phyloP scores from a whole-genome alignment of 2,329 filamentous ascomycete genomes.

The Fusarium sp. region DNA sequence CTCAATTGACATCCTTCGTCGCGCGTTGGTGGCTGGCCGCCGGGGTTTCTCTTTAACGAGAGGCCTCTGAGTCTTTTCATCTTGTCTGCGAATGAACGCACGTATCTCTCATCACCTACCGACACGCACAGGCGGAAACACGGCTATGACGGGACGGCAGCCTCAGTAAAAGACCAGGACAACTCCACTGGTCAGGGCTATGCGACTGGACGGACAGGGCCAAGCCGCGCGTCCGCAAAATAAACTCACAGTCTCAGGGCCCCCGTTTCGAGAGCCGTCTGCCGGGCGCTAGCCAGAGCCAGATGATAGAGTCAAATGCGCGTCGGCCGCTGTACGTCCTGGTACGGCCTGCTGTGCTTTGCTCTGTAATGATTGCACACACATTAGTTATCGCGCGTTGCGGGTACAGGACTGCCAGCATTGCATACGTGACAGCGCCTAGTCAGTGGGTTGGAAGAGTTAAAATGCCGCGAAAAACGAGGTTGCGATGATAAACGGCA shows the following conservation, averaged over 20 bases:
- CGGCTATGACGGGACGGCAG: conserved; percentile 42
- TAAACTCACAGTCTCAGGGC: conserved; percentile 42
- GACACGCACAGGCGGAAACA: conserved; percentile 23
- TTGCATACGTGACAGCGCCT: conserved; percentile 14
- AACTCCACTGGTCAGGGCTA: conserved; percentile 35
- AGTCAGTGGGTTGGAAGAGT: not conserved
- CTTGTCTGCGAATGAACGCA: conserved; percentile 18
- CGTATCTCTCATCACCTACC: conserved; percentile 31
- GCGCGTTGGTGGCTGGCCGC: conserved; percentile 35
- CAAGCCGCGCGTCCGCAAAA: conserved; percentile 44
- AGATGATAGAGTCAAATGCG: conserved; percentile 5
- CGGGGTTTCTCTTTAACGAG: conserved; percentile 15
- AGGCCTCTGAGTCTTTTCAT: conserved; percentile 1
- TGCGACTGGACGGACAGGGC: conserved; percentile 34
- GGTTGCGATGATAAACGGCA: not conserved
- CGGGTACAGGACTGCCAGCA: conserved; percentile 18
- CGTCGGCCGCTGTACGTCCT: conserved; percentile 10
- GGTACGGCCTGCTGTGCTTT: conserved; percentile 15
- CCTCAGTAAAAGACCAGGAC: conserved; percentile 37
- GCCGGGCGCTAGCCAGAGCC: not conserved
- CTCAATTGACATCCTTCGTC: conserved; percentile 5
- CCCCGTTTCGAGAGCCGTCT: conserved; percentile 1
- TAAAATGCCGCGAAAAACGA: conserved; percentile 8
- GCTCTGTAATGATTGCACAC: too few relatives aligned
- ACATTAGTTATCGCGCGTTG: not conserved